Evolutionary conservation across 139 green algal genomes (phyloP), one percentile per base, ranked within the genome.

Genomic region (Coccomyxa sp.): DNA sequence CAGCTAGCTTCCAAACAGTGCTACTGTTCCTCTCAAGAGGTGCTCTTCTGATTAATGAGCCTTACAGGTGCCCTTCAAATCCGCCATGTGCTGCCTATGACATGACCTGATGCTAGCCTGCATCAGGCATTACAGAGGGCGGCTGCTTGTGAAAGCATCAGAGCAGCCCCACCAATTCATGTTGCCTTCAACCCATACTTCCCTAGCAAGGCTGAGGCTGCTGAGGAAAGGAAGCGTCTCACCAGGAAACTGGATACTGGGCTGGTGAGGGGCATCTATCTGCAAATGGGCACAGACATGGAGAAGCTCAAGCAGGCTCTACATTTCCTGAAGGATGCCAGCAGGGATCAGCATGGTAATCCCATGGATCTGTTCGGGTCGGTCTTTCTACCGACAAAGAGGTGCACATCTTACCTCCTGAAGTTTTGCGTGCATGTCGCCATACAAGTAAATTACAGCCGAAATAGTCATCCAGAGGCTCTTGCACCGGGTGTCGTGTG

Each of bases 131-230:
- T 51, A 1, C 38, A 76, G 67, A 27, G 58, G 57, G 11, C 74
- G 38, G 38, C 38, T 51, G 38, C 38, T 51, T 51, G 90, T 21
- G 45, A 88, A 77, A 67, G 82, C n/a, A 74, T 84, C 7, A 58
- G 80, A 13, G 66, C 21, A 0, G 31, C 58, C 28, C 10, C 12
- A 59, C 85, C 79, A 17, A 21, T 88, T 23, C 31, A 78, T 31
- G 88, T 92, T 15, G 88, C 88, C 14, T 93, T 89, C 84, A 93
- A 93, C 79, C 89, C 89, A 0, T 93, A 90, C 83, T 79, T 92
- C 16, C 84, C 83, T 23, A 80, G 87, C 18, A 71, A 83, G 28
- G 7, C 67, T 21, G 81, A 81, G 13, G 59, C 79, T 51, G 58
- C 63, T n/a, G 57, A 81, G 58, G 89, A 92, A 83, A 71, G 63